phyloP scores from a whole-genome alignment of 2,329 filamentous ascomycete genomes.

The Penicillium sp. region DNA sequence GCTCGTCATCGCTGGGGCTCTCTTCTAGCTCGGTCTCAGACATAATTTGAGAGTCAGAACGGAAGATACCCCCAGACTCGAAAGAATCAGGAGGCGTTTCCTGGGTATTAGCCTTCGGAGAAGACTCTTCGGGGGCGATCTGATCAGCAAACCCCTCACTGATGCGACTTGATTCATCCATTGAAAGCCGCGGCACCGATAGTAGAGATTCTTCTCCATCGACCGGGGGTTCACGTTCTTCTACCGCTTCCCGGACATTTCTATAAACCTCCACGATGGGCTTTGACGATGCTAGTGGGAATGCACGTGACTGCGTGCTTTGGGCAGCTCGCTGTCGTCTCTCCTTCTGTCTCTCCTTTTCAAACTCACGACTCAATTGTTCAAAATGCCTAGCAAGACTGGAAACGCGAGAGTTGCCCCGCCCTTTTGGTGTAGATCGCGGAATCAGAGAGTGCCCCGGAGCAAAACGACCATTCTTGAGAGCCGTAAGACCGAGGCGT shows the following conservation, averaged over 20 bases:
- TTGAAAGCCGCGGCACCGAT: conserved; percentile 24
- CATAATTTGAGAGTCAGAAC: conserved; percentile 52
- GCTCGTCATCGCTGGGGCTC: conserved; percentile 69
- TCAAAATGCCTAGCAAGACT: conserved; percentile 95
- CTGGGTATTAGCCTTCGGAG: conserved; percentile 34
- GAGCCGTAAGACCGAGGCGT: conserved; percentile 63
- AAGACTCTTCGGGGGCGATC: conserved; percentile 25
- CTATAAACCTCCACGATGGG: conserved; percentile 95
- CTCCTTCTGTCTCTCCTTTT: conserved; percentile 87
- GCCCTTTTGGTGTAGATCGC: conserved; percentile 72
- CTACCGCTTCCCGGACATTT: conserved; percentile 88
- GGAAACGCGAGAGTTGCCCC: conserved; percentile 75
- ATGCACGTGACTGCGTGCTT: conserved; percentile 73
- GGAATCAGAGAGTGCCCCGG: conserved; percentile 73
- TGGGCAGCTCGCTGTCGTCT: conserved; percentile 76
- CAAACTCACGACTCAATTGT: conserved; percentile 92
- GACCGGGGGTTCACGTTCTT: conserved; percentile 68
- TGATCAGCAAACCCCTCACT: conserved; percentile 29
- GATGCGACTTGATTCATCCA: conserved; percentile 34
- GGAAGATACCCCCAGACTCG: conserved; percentile 45
- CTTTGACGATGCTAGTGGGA: conserved; percentile 88
- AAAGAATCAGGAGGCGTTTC: conserved; percentile 38
- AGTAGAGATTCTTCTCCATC: conserved; percentile 54
- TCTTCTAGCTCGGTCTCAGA: conserved; percentile 70
- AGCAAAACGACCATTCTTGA: conserved; percentile 58